Conservation (phyloP, 306 rosid genomes). For the Cyamopsis tetragonoloba region DNA sequence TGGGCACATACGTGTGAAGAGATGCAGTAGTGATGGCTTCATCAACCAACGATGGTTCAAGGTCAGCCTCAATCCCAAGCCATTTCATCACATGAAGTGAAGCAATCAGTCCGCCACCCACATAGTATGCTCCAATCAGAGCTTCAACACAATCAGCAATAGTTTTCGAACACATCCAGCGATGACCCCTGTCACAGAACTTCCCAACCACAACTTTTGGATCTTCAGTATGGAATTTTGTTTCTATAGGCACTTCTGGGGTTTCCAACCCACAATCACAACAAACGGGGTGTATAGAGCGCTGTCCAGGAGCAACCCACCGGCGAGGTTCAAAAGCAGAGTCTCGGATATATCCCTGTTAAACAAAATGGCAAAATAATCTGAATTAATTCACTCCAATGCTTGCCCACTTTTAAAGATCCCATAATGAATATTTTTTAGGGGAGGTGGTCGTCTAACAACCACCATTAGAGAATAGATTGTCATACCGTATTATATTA, state of each 20-base stretch:
- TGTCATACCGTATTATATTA: too few relatives aligned
- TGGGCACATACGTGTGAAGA: conserved; percentile 48
- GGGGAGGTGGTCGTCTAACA: too few relatives aligned
- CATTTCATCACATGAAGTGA: conserved; percentile 82
- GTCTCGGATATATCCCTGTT: conserved; percentile 76
- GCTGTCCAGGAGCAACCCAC: conserved; percentile 94
- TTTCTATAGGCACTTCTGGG: conserved; percentile 69
- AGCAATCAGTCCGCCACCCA: conserved; percentile 73
- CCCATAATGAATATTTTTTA: not conserved
- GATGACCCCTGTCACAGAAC: conserved; percentile 81
- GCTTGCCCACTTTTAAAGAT: not conserved
- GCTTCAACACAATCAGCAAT: conserved; percentile 94
- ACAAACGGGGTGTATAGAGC: conserved; percentile 42
- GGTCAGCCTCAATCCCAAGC: conserved; percentile 68
- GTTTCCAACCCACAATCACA: conserved; percentile 85
- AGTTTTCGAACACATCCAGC: conserved; percentile 90
- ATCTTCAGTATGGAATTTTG: conserved; percentile 66
- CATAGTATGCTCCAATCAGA: conserved; percentile 84
- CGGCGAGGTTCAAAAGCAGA: conserved; percentile 94
- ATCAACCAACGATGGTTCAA: conserved; percentile 59
- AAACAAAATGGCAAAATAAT: conserved; percentile 25
- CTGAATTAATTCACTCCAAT: not conserved
- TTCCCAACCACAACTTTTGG: conserved; percentile 69
- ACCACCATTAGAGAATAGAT: too few relatives aligned
- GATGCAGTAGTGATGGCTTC: conserved; percentile 68